Base-by-base conservation (phyloP, 2,329 filamentous ascomycete genomes). In the Xylariaceae sp. region DNA sequence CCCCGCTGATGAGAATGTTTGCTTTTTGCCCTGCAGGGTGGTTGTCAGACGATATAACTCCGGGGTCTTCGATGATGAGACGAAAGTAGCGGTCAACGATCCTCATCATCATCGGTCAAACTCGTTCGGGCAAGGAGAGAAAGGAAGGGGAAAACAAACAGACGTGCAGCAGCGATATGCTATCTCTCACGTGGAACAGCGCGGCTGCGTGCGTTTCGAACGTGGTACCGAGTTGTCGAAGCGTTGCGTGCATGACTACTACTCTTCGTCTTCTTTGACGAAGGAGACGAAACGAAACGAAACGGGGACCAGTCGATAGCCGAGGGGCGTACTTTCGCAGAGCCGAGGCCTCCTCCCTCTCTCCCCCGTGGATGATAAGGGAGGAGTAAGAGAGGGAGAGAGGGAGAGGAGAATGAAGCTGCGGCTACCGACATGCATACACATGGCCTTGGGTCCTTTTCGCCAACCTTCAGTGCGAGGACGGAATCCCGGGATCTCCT, bases 401-500 rank as follows among this genome's bases (percentile, higher is more conserved):
- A 30, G 23, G 23, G 17, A 17, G 23, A 30, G 3, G 23, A 30
- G 23, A 30, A 30, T 30, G 23, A 30, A 30, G 23, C 23, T 30
- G 39, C 59, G 61, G 61, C 2, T 45, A n/a, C 17, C 53, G 48
- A 58, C 61, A 63, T 61, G 59, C 61, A 63, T 61, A 54, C 41
- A 41, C 30, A 50, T 50, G 44, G 61, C n/a, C 47, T 41, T 57
- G 8, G 37, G 37, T 44, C 48, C 47, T 53, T 41, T 41, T 15
- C 48, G 57, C 48, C 34, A 55, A 61, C 8, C 23, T 51, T 51
- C 17, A 15, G 15, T 30, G 51, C 34, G 35, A 39, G 57, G 15
- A 34, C 39, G 18, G 35, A 34, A 39, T n/a, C 51, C 41, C 34
- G 47, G 39, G 41, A 30, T 37, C 8, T 44, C 15, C 44, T 13